Evolutionary conservation across 2,329 filamentous ascomycete species (phyloP).

Genomic region (Fusarium aywerte): DNA sequence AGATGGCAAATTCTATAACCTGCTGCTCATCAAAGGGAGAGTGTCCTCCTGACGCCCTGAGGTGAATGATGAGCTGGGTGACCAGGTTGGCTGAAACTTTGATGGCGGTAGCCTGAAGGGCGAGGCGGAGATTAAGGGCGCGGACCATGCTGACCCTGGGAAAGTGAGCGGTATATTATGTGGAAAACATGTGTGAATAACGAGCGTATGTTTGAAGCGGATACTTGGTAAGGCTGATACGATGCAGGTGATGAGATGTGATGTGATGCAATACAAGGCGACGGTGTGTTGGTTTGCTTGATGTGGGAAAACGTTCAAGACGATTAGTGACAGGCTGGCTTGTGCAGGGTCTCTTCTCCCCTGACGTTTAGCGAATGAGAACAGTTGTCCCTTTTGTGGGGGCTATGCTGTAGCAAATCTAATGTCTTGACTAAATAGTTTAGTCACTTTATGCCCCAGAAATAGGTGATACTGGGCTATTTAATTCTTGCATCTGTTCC

Average conservation of each 20-base stretch:
- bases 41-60: constrained; percentile 27
- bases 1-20: constrained; percentile 51
- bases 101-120: constrained; percentile 46
- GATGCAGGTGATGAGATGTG: background rate
- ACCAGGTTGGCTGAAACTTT: constrained; percentile 50
- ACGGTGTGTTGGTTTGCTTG: constrained; percentile 3
- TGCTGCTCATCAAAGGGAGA: constrained; percentile 49
- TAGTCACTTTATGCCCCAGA: too few relatives aligned
- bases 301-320: constrained; percentile 9
- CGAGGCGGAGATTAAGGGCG: constrained; percentile 46
- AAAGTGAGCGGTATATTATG: background rate
- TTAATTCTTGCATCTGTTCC: too few relatives aligned
- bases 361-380: constrained; percentile 29
- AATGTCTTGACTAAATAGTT: too few relatives aligned
- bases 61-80: constrained; percentile 44
- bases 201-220: background rate
- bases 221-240: constrained; percentile 5
- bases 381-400: constrained; percentile 40
- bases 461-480: too few relatives aligned
- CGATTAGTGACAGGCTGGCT: constrained; percentile 39
- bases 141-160: constrained; percentile 40
- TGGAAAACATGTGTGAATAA: constrained; percentile 21
- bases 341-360: constrained; percentile 25
- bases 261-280: background rate
- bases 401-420: background rate